Evolutionary conservation across 2,329 filamentous ascomycete genomes (phyloP), one percentile per base, ranked within the genome.

Genomic region (Stachybotrys chartarum): DNA sequence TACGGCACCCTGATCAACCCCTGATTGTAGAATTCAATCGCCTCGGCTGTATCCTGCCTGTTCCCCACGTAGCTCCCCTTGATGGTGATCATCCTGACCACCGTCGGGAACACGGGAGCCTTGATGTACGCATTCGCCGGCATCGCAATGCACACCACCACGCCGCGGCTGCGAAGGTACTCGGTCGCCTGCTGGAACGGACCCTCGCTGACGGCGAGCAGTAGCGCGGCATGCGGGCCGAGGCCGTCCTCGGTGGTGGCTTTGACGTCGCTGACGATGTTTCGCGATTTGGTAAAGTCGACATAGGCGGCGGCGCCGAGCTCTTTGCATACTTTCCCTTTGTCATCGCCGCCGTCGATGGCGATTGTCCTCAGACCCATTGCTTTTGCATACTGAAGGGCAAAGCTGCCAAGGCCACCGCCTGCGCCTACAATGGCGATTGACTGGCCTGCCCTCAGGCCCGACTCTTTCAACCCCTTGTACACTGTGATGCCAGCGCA

Each of bases 11-110:
- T 87, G 79, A 96, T 91, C 55, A 92, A 73, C 14, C 91, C 91
- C 18, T 87, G 81, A 56, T 81, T 76, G 77, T 85, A 96, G 75
- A 96, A 96, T 59, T 96, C 91, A 58, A 96, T 79, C 1, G 91
- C 91, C 75, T 96, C 91, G 52, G 85, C 83, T 1, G 85, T 87
- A 68, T 96, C 91, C 69, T 87, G 85, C 61, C 91, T 81, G 76
- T 95, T 96, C 53, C 91, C 91, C 58, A 96, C 91, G 67, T 96
- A 96, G 61, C 85, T 90, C 55, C 91, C 91, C 76, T 89, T 89
- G 78, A 96, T 96, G 61, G 74, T 86, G 75, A 96, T 85, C 89
- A 94, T 94, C 72, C 85, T 75, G 66, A 91, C 81, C 56, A 96
- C 91, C 2, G 87, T 89, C 66, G 91, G 85, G 68, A 96, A 96